These are phyloP conservation scores for Rhizopus sp. DNA, from an alignment of 371 early-diverging fungal genomes.

Conservation along the genomic window DNA sequence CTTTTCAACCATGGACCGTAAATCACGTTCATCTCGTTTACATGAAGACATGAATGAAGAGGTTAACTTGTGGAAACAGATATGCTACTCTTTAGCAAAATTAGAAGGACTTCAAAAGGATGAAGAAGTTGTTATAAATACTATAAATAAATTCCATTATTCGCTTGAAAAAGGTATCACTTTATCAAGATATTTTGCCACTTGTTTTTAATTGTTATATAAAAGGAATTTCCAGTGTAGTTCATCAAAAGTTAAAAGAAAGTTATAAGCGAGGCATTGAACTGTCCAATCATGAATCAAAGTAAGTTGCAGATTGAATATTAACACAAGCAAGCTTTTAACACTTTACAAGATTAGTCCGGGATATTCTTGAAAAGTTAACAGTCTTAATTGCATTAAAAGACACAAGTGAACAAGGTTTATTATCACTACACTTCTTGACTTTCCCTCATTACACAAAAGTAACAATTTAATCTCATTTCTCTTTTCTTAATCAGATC, in stretches of 20 bases:
- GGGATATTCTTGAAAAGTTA: conserved; percentile 56
- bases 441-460: conserved; percentile 10
- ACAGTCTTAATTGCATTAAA: conserved; percentile 54
- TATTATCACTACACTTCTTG: not conserved
- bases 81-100: conserved; percentile 45
- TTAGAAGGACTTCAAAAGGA: conserved; percentile 52
- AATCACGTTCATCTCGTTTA: conserved; percentile 44
- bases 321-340: not conserved
- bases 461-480: conserved; percentile 9
- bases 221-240: conserved; percentile 27
- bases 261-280: conserved; percentile 42
- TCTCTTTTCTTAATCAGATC: conserved; percentile 27
- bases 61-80: conserved; percentile 49
- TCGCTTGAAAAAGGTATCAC: conserved; percentile 45
- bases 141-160: conserved; percentile 44
- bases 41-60: conserved; percentile 46
- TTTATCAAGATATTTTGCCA: not conserved
- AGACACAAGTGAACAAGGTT: conserved; percentile 44
- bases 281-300: conserved; percentile 36
- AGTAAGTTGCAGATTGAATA: conserved; percentile 18
- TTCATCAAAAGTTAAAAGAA: conserved; percentile 39
- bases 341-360: conserved; percentile 40
- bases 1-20: conserved; percentile 38
- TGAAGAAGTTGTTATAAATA: conserved; percentile 37
- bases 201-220: not conserved